phyloP scores from a whole-genome alignment of 2,329 filamentous ascomycete species.

The Aspergillus sp. region DNA sequence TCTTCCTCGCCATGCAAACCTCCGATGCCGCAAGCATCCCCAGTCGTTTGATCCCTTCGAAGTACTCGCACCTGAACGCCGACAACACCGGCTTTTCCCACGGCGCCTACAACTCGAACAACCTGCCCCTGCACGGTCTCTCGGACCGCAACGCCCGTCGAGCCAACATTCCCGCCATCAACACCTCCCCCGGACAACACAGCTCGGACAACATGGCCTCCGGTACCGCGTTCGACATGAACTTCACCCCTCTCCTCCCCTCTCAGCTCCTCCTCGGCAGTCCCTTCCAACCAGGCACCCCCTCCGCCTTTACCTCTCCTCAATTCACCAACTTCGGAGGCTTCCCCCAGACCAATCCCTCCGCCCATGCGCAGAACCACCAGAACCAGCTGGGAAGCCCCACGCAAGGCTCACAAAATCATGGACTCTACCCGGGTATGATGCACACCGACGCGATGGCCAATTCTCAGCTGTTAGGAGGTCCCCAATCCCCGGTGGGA shows the following conservation, averaged over 20 bases:
- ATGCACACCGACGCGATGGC: conserved; percentile 83
- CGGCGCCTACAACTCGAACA: conserved; percentile 85
- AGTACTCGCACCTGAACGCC: conserved; percentile 68
- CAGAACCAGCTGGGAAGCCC: conserved; percentile 69
- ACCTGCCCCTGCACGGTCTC: conserved; percentile 68
- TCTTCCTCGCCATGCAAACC: conserved; percentile 79
- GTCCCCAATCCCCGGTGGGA: conserved; percentile 81
- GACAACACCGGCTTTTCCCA: conserved; percentile 89
- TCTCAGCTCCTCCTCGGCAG: conserved; percentile 93
- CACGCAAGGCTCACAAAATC: conserved; percentile 66
- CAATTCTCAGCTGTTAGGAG: conserved; percentile 74
- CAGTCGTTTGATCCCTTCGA: conserved; percentile 68
- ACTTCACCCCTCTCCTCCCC: conserved; percentile 92
- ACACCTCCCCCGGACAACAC: conserved; percentile 70
- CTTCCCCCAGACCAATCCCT: conserved; percentile 64
- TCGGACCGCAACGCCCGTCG: conserved; percentile 82
- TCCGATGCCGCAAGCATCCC: conserved; percentile 64
- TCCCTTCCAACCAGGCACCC: conserved; percentile 93
- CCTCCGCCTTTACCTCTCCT: conserved; percentile 82
- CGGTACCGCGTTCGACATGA: conserved; percentile 92
- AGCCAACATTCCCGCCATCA: conserved; percentile 84
- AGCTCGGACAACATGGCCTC: conserved; percentile 71
- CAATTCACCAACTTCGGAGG: conserved; percentile 84
- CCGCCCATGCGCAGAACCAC: conserved; percentile 55
- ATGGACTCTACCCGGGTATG: conserved; percentile 79